These are phyloP conservation scores for Stachybotrys elegans DNA, from an alignment of 2,329 filamentous ascomycete species.

Conservation along the genomic window DNA sequence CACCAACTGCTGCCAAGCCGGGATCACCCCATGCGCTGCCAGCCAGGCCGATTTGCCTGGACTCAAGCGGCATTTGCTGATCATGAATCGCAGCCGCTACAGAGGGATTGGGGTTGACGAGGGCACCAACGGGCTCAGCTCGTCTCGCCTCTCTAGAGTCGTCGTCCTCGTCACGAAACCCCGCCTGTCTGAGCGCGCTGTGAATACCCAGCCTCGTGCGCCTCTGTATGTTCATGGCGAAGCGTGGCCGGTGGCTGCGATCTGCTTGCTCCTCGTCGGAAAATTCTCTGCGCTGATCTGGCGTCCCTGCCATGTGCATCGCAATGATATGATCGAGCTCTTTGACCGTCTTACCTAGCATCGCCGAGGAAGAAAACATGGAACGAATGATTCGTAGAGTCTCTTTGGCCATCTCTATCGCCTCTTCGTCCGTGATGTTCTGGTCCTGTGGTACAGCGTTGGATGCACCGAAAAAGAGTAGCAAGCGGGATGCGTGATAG, in stretches of 20 bases:
- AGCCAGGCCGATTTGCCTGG: no score
- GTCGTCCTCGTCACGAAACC: background rate
- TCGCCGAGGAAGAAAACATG: background rate
- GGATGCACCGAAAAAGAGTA: background rate
- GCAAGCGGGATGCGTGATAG: background rate
- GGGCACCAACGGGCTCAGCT: no score
- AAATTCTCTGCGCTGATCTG: background rate
- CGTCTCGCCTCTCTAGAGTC: no score
- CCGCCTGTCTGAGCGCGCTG: background rate
- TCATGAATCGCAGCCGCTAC: no score
- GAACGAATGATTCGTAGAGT: background rate
- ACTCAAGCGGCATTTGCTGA: no score
- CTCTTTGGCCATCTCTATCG: background rate
- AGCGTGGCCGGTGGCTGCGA: background rate
- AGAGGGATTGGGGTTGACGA: no score
- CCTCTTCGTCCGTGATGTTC: background rate
- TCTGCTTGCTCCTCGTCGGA: background rate
- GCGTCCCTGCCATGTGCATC: background rate
- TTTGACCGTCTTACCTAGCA: background rate
- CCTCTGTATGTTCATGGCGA: background rate
- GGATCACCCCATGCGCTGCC: no score
- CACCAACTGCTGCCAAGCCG: no score
- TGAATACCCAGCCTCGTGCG: background rate
- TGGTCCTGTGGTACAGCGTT: background rate
- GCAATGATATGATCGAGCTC: background rate